Conservation (phyloP, 1,284 basidiomycete species). For the Erythrobasidium hasegawianum region DNA sequence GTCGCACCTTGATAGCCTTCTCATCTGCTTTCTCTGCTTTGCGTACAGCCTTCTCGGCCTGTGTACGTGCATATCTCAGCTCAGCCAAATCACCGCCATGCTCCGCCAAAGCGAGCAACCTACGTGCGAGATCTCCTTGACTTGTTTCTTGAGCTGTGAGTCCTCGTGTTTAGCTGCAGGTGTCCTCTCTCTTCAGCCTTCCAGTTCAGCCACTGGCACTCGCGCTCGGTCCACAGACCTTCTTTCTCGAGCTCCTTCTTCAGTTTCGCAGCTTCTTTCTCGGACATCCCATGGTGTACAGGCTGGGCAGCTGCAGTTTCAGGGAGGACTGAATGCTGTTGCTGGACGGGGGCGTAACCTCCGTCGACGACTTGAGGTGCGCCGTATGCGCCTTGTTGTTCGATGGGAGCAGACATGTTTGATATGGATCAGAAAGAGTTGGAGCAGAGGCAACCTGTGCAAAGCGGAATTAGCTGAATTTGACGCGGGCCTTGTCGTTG, state of each 20-base stretch:
- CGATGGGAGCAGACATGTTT: background rate
- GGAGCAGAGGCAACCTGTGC: background rate
- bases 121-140: slow-evolving; percentile 31
- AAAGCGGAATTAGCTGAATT: background rate
- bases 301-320: background rate
- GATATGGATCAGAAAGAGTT: background rate
- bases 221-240: background rate
- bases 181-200: too few relatives aligned
- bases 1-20: slow-evolving; percentile 22
- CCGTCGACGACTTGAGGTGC: background rate
- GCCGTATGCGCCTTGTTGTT: slow-evolving; percentile 12
- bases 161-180: slow-evolving; percentile 21
- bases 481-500: too few relatives aligned
- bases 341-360: background rate
- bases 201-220: too few relatives aligned
- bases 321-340: background rate
- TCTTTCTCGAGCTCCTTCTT: slow-evolving; percentile 29
- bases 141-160: slow-evolving; percentile 28
- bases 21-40: slow-evolving; percentile 31
- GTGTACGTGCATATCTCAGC: background rate
- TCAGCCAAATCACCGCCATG: background rate
- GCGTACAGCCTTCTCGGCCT: slow-evolving; percentile 31
- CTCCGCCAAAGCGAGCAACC: background rate
- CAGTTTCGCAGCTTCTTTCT: slow-evolving; percentile 25
- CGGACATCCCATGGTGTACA: slow-evolving; percentile 12